Evolutionary conservation across 164 flowering plant species (phyloP), one percentile per base, ranked within the genome.

Genomic region (Protea cynaroides): DNA sequence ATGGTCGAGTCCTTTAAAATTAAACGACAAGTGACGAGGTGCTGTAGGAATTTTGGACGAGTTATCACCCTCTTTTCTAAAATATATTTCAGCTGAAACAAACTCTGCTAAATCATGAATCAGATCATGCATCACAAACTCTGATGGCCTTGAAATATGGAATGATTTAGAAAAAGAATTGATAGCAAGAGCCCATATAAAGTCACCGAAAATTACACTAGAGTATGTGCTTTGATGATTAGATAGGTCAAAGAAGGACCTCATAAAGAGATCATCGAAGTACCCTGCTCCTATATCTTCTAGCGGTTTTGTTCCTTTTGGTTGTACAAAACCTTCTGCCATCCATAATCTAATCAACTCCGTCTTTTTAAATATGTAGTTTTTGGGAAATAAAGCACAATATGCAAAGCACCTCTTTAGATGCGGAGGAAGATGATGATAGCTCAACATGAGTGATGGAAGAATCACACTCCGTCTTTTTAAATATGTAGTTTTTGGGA

Each of bases 221-320:
- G n/a, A n/a, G n/a, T n/a, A n/a, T n/a, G n/a, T n/a, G n/a, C n/a
- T n/a, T 46, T 17, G 7, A 7, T 53, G 2, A 3, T 29, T 29
- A 29, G 34, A 29, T 29, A 5, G 2, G 34, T 29, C 34, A 52
- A 82, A 73, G 11, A 82, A 66, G 1, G 78, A 82, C 29, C 74
- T 76, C 15, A 70, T 65, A 3, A 52, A 0, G 17, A 82, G 36
- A 8, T 69, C 71, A 13, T 53, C 0, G 25, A 79, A 75, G 40
- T 54, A 75, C 2, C 59, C 68, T 12, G 44, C 47, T 12, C 78
- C 85, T 0, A 72, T 19, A 9, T 71, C 72, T 62, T 77, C 82
- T 58, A 62, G 7, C 14, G 14, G 46, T 43, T 23, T 57, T 1
- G 11, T 51, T 19, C 43, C 43, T 40, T 60, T 52, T 5, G 29